Conservation (phyloP, 2,329 filamentous ascomycete genomes). For the Aspergillus eucalypticola region DNA sequence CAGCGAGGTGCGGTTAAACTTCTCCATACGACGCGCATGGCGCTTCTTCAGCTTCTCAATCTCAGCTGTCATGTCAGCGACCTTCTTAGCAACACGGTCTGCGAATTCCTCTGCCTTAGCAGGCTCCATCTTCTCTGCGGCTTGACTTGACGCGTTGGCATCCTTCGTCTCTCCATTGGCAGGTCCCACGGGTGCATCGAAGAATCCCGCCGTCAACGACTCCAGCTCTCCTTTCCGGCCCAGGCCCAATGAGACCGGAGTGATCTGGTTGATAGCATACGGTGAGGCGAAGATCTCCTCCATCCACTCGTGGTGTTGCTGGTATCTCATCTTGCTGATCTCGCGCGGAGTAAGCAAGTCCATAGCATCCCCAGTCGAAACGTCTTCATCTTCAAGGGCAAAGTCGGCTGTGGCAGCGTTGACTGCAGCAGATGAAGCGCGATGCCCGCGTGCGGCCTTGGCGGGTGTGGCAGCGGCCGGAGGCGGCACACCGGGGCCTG, state of each 20-base stretch:
- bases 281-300: slow-evolving; percentile 93
- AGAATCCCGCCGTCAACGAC: slow-evolving; percentile 78
- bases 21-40: slow-evolving; percentile 73
- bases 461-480: slow-evolving; percentile 26
- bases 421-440: slow-evolving; percentile 43
- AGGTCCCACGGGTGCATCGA: slow-evolving; percentile 59
- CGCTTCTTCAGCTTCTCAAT: slow-evolving; percentile 80
- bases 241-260: slow-evolving; percentile 81
- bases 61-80: slow-evolving; percentile 73
- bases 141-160: slow-evolving; percentile 35
- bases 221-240: slow-evolving; percentile 82
- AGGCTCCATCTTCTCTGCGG: slow-evolving; percentile 67
- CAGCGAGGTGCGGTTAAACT: slow-evolving; percentile 69
- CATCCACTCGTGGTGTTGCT: slow-evolving; percentile 98
- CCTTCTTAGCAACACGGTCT: slow-evolving; percentile 70
- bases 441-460: slow-evolving; percentile 45
- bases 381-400: slow-evolving; percentile 81
- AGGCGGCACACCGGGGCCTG: slow-evolving; percentile 29
- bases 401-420: slow-evolving; percentile 46
- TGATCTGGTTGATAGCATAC: slow-evolving; percentile 80
- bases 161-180: slow-evolving; percentile 32
- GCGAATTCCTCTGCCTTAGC: slow-evolving; percentile 83
- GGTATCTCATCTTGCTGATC: slow-evolving; percentile 81
- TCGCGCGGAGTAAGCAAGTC: slow-evolving; percentile 88
- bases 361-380: slow-evolving; percentile 81